Evolutionary conservation across 2,329 filamentous ascomycete genomes (phyloP).

Genomic region (Elsinoe fawcettii): DNA sequence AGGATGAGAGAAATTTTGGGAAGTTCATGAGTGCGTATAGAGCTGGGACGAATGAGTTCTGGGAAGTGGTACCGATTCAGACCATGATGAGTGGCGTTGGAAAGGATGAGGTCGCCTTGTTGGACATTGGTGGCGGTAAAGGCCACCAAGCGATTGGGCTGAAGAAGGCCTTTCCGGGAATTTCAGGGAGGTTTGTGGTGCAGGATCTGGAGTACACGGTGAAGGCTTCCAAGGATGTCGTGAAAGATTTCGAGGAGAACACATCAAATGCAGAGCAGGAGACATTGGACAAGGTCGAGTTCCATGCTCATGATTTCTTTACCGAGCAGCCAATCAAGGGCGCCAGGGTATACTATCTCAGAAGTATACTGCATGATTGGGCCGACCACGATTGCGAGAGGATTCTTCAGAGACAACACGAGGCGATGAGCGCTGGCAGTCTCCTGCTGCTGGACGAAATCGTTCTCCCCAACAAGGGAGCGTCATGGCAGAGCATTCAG

Average conservation of each 20-base stretch:
- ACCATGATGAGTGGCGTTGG: background rate
- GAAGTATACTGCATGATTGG: slow-evolving; percentile 25
- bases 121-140: background rate
- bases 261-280: background rate
- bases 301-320: slow-evolving; percentile 23
- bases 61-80: background rate
- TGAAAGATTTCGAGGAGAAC: background rate
- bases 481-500: background rate
- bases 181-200: background rate
- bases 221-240: background rate
- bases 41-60: background rate
- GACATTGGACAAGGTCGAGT: background rate
- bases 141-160: background rate
- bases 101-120: background rate
- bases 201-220: background rate
- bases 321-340: slow-evolving; percentile 23
- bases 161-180: background rate
- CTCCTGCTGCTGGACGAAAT: background rate
- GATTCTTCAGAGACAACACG: background rate
- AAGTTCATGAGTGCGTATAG: background rate
- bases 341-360: slow-evolving; percentile 24
- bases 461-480: background rate
- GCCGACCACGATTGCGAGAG: background rate
- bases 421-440: background rate
- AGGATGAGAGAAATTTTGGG: background rate